Percentiles rank a stretch among this genome's conserved stretches.
Conservation (phyloP, 148 eudicot species). For the Chenopodium formosanum region DNA sequence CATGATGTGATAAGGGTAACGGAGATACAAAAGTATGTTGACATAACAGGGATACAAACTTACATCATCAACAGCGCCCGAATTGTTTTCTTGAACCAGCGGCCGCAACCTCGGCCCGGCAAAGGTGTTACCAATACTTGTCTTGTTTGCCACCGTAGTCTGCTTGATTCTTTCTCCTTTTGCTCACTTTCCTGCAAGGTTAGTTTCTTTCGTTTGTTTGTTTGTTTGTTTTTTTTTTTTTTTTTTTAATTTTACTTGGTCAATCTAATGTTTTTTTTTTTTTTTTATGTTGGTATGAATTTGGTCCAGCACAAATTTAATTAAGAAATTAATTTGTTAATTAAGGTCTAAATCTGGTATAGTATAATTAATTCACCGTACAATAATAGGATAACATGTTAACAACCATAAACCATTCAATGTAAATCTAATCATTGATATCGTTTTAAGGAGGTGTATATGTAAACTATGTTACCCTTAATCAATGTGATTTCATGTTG, state of each 20-base stretch:
- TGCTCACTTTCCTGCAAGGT: slow-evolving; percentile 65
- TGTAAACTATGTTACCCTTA: not conserved
- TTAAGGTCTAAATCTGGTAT: not conserved
- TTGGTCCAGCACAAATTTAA: not conserved
- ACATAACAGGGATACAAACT: slow-evolving; percentile 45
- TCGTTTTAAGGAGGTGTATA: not conserved
- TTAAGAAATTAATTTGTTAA: not conserved
- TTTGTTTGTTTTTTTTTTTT: too few species aligned
- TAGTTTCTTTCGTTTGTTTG: not conserved
- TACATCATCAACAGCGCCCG: slow-evolving; percentile 54
- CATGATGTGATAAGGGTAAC: slow-evolving; percentile 54
- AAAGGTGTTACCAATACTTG: slow-evolving; percentile 60
- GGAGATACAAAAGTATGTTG: slow-evolving; percentile 47
- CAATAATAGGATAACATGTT: too few species aligned
- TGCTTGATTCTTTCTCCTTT: slow-evolving; percentile 51
- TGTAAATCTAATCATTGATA: not conserved
- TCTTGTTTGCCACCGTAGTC: slow-evolving; percentile 51
- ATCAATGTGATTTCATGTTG: not conserved
- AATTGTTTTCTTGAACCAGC: slow-evolving; percentile 54
- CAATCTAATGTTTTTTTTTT: not conserved
- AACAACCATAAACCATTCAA: not conserved
- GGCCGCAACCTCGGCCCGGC: slow-evolving; percentile 56
- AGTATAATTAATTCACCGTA: not conserved
- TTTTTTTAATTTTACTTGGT: not conserved
- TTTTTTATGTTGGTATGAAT: not conserved